phyloP scores from a whole-genome alignment of 2,329 filamentous ascomycete genomes.

The Gnomoniopsis smithogilvyi region DNA sequence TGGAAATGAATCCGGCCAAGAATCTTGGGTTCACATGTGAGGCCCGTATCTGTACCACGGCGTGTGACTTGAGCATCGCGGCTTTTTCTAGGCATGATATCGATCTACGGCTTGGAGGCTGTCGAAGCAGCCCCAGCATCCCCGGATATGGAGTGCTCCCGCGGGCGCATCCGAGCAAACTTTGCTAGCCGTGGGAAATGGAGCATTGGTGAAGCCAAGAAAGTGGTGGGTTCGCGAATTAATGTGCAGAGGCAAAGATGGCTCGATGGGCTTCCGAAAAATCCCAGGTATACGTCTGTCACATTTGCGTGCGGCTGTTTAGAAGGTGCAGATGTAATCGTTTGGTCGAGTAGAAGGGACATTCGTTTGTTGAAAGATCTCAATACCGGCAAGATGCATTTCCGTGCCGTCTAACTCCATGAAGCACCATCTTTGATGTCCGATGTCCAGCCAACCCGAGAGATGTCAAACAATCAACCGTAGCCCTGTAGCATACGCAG shows the following conservation, averaged over 20 bases:
- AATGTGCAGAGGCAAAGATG: not conserved
- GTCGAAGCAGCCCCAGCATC: slow-evolving; percentile 56
- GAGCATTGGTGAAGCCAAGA: not conserved
- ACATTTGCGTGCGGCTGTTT: slow-evolving; percentile 8
- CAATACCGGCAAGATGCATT: slow-evolving; percentile 20
- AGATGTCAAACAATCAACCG: slow-evolving; percentile 16
- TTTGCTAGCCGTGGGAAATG: slow-evolving; percentile 47
- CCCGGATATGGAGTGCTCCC: slow-evolving; percentile 42
- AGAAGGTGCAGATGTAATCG: not conserved
- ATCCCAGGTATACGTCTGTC: slow-evolving; percentile 1
- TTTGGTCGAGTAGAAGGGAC: slow-evolving; percentile 13
- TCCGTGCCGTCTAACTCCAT: slow-evolving; percentile 21
- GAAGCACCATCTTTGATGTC: slow-evolving; percentile 17
- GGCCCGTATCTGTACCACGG: slow-evolving; percentile 67
- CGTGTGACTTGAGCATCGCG: slow-evolving; percentile 50
- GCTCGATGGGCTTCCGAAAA: not conserved
- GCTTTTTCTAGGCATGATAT: slow-evolving; percentile 58
- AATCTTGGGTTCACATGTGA: slow-evolving; percentile 37
- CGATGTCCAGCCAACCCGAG: slow-evolving; percentile 18
- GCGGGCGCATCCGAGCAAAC: slow-evolving; percentile 47
- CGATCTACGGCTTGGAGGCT: slow-evolving; percentile 58
- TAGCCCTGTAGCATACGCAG: slow-evolving; percentile 8
- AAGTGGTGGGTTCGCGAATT: not conserved
- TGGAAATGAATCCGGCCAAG: not conserved
- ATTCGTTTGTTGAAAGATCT: slow-evolving; percentile 17